Conservation (phyloP, 208 protist genomes). For the Trypanosomatidae sp. region DNA sequence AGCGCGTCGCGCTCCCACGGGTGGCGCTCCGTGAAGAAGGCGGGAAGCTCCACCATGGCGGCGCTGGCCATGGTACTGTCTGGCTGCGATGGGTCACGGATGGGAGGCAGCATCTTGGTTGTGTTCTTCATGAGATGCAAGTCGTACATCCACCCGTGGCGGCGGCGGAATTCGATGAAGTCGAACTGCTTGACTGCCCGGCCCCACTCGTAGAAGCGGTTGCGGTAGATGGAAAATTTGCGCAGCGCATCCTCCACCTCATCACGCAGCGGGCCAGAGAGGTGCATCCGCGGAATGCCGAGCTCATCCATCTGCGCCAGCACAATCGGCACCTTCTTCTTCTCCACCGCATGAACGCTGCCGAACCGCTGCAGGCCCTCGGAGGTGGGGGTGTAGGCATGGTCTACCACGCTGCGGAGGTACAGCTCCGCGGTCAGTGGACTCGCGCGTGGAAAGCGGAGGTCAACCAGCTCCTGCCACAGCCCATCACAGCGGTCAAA, state of each 20-base stretch:
- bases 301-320: slow-evolving; percentile 82
- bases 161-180: slow-evolving; percentile 90
- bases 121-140: slow-evolving; percentile 83
- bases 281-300: slow-evolving; percentile 77
- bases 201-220: slow-evolving; percentile 88
- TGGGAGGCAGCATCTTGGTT: slow-evolving; percentile 58
- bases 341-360: slow-evolving; percentile 78
- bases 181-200: slow-evolving; percentile 90
- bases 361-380: slow-evolving; percentile 72
- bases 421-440: slow-evolving; percentile 78
- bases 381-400: slow-evolving; percentile 79
- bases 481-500: slow-evolving; percentile 79
- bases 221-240: slow-evolving; percentile 74
- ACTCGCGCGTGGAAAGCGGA: slow-evolving; percentile 78
- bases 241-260: slow-evolving; percentile 89
- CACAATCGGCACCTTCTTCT: slow-evolving; percentile 88
- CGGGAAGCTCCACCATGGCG: slow-evolving; percentile 64
- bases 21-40: slow-evolving; percentile 76
- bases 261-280: slow-evolving; percentile 78
- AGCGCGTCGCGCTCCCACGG: slow-evolving; percentile 76
- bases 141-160: slow-evolving; percentile 90
- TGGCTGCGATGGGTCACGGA: slow-evolving; percentile 64
- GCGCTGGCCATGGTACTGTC: slow-evolving; percentile 52
- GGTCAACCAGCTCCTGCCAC: slow-evolving; percentile 85
- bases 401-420: slow-evolving; percentile 85